Base-by-base conservation (phyloP, 164 flowering plant species). In the Malania oleifera region DNA sequence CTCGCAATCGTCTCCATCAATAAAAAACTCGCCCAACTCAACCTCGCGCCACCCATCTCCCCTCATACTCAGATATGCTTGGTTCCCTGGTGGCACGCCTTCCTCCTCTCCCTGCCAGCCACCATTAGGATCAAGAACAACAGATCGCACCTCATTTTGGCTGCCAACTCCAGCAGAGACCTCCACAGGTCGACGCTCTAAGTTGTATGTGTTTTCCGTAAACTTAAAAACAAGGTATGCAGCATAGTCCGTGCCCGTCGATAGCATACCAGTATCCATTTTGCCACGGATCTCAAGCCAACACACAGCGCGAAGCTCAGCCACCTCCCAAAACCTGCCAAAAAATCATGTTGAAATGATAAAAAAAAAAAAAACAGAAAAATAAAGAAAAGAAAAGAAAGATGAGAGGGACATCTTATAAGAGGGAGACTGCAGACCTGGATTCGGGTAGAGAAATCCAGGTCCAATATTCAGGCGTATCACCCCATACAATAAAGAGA, bases 401-500 rank as follows among this genome's bases (percentile, higher is more conserved):
- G 19, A 0, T 7, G 8, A 12, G 0, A 15, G 14, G 11, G 13
- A 3, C 23, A 10, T 0, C 8, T 3, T 23, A 11, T 11, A 19
- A 50, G 1, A 31, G 31, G 3, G 13, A 41, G 27, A 43, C 2
- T 46, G 23, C 73, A 82, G 82, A 77, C 48, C 51, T 11, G 43
- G 84, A 73, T 0, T 69, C 66, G 0, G 75, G 66, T 0, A 56
- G 26, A 60, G 74, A 19, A 20, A 8, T 46, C 80, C 82, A 82
- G 12, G 25, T 64, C 91, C 85, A 85, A 40, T 74, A 82, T 5
- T 35, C n/a, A 7, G 78, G 80, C 28, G 71, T 57, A 14, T 72
- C 81, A 15, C 78, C 77, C 84, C 84, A 80, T 10, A 52, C 60
- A 49, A 83, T 81, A 6, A 9, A 12, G 12, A 82, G 79, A 22